Conservation (phyloP, 2,329 filamentous ascomycete genomes). For the Penicillium freii region DNA sequence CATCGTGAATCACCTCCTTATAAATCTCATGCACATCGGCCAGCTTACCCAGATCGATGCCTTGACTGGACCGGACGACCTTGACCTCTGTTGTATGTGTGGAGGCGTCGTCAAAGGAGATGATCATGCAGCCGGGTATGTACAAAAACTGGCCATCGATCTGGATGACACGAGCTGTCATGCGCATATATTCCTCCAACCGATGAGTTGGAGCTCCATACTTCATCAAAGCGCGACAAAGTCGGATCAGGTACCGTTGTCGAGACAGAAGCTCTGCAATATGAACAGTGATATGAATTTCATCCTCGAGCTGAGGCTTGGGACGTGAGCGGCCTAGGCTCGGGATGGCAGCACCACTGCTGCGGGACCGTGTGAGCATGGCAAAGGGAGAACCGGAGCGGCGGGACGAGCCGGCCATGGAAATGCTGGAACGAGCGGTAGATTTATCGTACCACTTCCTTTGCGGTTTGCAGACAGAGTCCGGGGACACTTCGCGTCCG, state of each 20-base stretch:
- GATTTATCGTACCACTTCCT: slow-evolving; percentile 45
- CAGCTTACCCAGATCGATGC: slow-evolving; percentile 45
- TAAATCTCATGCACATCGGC: slow-evolving; percentile 48
- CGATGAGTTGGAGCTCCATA: slow-evolving; percentile 90
- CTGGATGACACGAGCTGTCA: slow-evolving; percentile 83
- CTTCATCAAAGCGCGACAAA: slow-evolving; percentile 83
- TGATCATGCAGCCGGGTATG: slow-evolving; percentile 88
- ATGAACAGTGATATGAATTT: slow-evolving; percentile 60
- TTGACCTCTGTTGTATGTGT: slow-evolving; percentile 50
- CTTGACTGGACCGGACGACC: slow-evolving; percentile 43
- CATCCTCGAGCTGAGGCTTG: slow-evolving; percentile 39
- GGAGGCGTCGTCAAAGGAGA: slow-evolving; percentile 68
- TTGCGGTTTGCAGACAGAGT: slow-evolving; percentile 30
- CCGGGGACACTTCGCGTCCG: slow-evolving; percentile 33
- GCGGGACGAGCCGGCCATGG: slow-evolving; percentile 31
- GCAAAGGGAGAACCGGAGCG: slow-evolving; percentile 32
- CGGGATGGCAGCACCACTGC: slow-evolving; percentile 34
- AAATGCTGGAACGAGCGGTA: slow-evolving; percentile 36
- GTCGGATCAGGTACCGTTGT: slow-evolving; percentile 77
- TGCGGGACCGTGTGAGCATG: slow-evolving; percentile 38
- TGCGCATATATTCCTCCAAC: slow-evolving; percentile 84
- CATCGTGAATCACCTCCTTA: slow-evolving; percentile 49
- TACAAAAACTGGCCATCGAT: slow-evolving; percentile 90
- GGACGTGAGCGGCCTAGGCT: slow-evolving; percentile 14
- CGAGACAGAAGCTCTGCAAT: slow-evolving; percentile 70